Percentiles rank a stretch among this genome's conserved stretches.
These are phyloP conservation scores for Xylaria sp. DNA, from an alignment of 2,329 filamentous ascomycete genomes.

Conservation along the genomic window DNA sequence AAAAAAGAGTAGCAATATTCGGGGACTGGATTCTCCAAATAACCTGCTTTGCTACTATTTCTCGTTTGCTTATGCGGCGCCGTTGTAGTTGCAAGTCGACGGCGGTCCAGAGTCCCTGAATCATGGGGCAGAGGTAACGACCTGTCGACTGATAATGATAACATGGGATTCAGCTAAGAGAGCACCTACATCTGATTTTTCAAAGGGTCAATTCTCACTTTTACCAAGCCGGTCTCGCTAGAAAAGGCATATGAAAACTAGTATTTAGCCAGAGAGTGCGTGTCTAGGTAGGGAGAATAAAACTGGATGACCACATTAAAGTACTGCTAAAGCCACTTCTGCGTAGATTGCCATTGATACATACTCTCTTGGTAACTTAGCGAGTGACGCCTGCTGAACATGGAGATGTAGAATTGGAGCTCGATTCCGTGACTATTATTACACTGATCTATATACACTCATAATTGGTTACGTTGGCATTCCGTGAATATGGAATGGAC, in stretches of 20 bases:
- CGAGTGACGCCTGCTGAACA: neutral
- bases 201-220: neutral
- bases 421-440: conserved; percentile 21
- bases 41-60: neutral
- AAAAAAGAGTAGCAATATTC: neutral
- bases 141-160: neutral
- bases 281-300: neutral
- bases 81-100: neutral
- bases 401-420: neutral
- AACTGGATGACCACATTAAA: neutral
- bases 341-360: neutral
- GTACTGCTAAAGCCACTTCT: neutral
- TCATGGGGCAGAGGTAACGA: neutral
- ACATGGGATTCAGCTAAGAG: neutral
- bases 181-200: neutral
- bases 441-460: conserved; percentile 29
- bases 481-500: neutral
- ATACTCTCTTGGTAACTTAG: too few species aligned
- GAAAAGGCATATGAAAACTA: neutral
- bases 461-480: conserved; percentile 1
- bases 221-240: neutral
- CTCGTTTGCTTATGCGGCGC: neutral
- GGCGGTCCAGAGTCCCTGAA: neutral
- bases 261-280: neutral
- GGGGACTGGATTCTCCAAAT: neutral